Base-by-base conservation (phyloP, 2,329 filamentous ascomycete species). In the Pestalotiopsis sp. region DNA sequence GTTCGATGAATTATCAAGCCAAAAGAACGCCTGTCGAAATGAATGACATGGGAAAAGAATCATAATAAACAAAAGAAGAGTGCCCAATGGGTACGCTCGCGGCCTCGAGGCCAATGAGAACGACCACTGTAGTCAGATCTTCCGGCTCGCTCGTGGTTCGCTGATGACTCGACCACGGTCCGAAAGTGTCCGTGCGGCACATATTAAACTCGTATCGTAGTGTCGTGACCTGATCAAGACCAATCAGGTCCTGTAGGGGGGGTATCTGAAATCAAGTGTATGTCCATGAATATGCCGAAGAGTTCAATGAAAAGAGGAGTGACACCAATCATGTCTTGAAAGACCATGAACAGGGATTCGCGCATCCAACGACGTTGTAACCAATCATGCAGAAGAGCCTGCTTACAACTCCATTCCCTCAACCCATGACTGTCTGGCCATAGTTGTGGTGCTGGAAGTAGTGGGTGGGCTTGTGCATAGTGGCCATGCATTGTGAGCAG, bases 361-460 rank as follows among this genome's bases (percentile, higher is more conserved):
- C 66, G 52, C 57, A 63, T 20, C n/a, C 17, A 39, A 59, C 25
- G 5, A 69, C 49, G 59, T 66, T 63, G 66, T 60, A 67, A n/a
- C 38, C 38, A 64, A 41, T 23, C 45, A 52, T 52, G 45, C 45
- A 25, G 23, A 23, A 52, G n/a, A 13, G 12, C 17, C 9, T 38
- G 17, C 38, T 17, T 6, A 11, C 20, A 45, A 5, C 17, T 52
- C 17, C 45, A 27, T 7, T 11, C n/a, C 31, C 65, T 81, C 75
- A 87, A 66, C 87, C 87, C 77, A 88, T 84, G 17, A 89, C 87
- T 14, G 87, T 79, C 75, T 89, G 87, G 36, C 84, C 82, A 68
- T 87, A 89, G 57, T 77, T 79, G 66, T 86, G 83, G 25, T 81
- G 74, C 63, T 81, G 77, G 69, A 88, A 86, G 76, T 88, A 88